phyloP scores from a whole-genome alignment of 371 early-diverging fungal species.

The Rhizopus stolonifer region DNA sequence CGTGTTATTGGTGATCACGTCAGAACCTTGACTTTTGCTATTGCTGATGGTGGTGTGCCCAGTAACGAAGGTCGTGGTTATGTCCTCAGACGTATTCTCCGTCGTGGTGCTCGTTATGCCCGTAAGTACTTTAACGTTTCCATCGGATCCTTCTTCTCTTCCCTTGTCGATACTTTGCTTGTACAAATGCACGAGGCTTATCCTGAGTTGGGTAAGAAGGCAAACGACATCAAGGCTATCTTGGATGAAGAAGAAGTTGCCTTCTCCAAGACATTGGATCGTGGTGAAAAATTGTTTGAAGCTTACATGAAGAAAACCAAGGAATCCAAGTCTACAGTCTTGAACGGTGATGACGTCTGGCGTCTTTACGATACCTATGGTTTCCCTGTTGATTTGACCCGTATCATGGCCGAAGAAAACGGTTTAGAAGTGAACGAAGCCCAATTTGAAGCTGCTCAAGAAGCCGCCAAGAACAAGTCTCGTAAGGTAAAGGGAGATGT shows the following conservation, averaged over 20 bases:
- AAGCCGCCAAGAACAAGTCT: constrained; percentile 81
- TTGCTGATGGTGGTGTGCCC: constrained; percentile 96
- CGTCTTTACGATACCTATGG: constrained; percentile 99
- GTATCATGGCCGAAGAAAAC: constrained; percentile 97
- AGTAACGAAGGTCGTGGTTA: constrained; percentile 99
- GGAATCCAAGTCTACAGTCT: constrained; percentile 52
- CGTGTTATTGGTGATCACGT: constrained; percentile 99
- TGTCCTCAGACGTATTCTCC: constrained; percentile 97
- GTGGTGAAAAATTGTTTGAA: constrained; percentile 96
- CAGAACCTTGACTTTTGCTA: constrained; percentile 97
- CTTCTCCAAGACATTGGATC: constrained; percentile 97
- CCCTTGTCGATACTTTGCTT: constrained; percentile 86
- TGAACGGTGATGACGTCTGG: constrained; percentile 95
- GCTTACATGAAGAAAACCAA: constrained; percentile 75
- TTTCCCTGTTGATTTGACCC: constrained; percentile 99
- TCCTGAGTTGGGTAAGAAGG: constrained; percentile 79
- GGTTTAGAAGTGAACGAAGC: constrained; percentile 86
- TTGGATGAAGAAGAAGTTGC: constrained; percentile 95
- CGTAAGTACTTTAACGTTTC: constrained; percentile 90
- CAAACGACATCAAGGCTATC: constrained; percentile 86
- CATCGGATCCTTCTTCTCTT: constrained; percentile 91
- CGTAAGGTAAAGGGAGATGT: constrained; percentile 66
- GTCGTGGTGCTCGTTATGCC: constrained; percentile 96
- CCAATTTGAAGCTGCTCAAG: constrained; percentile 83
- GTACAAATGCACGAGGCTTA: constrained; percentile 84